These are phyloP conservation scores for Dendryphion nanum DNA, from an alignment of 2,329 filamentous ascomycete genomes.

Conservation along the genomic window DNA sequence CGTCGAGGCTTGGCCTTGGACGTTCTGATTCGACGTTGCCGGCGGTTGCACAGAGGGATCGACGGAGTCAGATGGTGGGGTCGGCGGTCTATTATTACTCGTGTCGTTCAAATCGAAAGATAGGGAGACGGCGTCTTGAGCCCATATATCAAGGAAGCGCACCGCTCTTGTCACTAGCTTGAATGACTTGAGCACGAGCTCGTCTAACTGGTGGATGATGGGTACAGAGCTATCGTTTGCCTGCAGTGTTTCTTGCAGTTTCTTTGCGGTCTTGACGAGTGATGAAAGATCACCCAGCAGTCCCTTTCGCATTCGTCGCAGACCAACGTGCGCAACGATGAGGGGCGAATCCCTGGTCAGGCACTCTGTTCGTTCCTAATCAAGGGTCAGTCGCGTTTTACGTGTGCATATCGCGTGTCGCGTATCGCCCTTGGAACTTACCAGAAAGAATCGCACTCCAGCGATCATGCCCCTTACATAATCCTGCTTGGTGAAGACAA, in stretches of 20 bases:
- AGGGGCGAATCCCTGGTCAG: conserved; percentile 76
- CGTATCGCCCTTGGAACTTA: conserved; percentile 49
- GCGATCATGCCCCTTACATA: conserved; percentile 93
- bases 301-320: conserved; percentile 81
- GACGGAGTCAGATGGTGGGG: conserved; percentile 38
- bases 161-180: conserved; percentile 91
- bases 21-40: conserved; percentile 20
- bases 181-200: conserved; percentile 91
- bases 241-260: conserved; percentile 70
- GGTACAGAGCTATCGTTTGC: conserved; percentile 35
- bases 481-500: conserved; percentile 85
- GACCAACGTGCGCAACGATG: conserved; percentile 70
- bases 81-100: conserved; percentile 34
- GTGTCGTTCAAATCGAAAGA: conserved; percentile 37
- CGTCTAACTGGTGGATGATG: conserved; percentile 77
- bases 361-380: conserved; percentile 81
- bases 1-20: conserved; percentile 42
- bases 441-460: conserved; percentile 84
- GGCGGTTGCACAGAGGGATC: conserved; percentile 29
- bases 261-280: conserved; percentile 85
- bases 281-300: conserved; percentile 85
- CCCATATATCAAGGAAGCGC: conserved; percentile 82
- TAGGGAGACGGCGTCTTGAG: conserved; percentile 57
- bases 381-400: conserved; percentile 15
- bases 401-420: background rate